Evolutionary conservation across 768 basidiomycete genomes (phyloP).

Genomic region (Grammothele lineata): DNA sequence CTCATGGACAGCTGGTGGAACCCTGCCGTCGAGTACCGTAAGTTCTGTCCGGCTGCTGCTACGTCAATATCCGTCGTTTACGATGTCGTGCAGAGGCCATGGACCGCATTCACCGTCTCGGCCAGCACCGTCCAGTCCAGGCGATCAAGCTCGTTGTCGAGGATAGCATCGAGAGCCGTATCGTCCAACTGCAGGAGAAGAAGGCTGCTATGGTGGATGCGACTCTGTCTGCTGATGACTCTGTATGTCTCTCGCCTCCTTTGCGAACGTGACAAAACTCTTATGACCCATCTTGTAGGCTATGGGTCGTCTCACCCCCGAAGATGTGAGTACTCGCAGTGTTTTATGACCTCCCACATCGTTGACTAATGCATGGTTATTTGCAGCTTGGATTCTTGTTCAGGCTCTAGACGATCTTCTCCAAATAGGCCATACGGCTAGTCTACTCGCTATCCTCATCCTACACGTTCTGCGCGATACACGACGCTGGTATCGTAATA

Average conservation of each 20-base stretch:
- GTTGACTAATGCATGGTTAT: no score
- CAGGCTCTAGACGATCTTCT: slow-evolving; percentile 41
- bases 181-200: slow-evolving; percentile 97
- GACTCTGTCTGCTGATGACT: slow-evolving; percentile 77
- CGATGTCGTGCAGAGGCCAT: slow-evolving; percentile 77
- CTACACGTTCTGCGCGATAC: no score
- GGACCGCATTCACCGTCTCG: slow-evolving; percentile 95
- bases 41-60: slow-evolving; percentile 27
- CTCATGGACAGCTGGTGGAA: slow-evolving; percentile 99
- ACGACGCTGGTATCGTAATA: no score
- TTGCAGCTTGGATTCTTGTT: slow-evolving; percentile 54
- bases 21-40: slow-evolving; percentile 89
- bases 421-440: no score
- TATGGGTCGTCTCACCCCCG: slow-evolving; percentile 90
- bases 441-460: no score
- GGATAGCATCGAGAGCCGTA: slow-evolving; percentile 94
- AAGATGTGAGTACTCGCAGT: slow-evolving; percentile 41
- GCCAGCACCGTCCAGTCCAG: slow-evolving; percentile 90
- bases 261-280: no score
- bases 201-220: slow-evolving; percentile 95
- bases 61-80: not conserved
- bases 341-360: not conserved
- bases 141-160: slow-evolving; percentile 94
- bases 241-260: slow-evolving; percentile 39
- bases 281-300: slow-evolving; percentile 42